A percentile compares a stretch with the other conserved stretches of the same genome.
Evolutionary conservation across 176 grass and related monocot genomes (phyloP).

Genomic region (Sorghum bicolor): Sorghum_bicolor_NCBIv3 NC_012873.2:67216001-67216500

Average conservation of each 20-base stretch:
- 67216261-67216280: slow-evolving; percentile 16
- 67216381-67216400: slow-evolving; percentile 90
- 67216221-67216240: slow-evolving; percentile 25
- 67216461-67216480: slow-evolving; percentile 3
- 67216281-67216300: slow-evolving; percentile 73
- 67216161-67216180: neutral
- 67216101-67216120: neutral
- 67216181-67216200: neutral
- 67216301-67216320: slow-evolving; percentile 36
- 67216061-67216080: too few species aligned
- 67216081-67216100: neutral
- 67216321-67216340: slow-evolving; percentile 28
- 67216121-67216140: neutral
- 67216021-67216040: too few species aligned
- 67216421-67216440: slow-evolving; percentile 93
- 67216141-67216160: neutral
- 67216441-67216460: slow-evolving; percentile 76
- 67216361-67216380: slow-evolving; percentile 67
- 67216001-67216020: too few species aligned
- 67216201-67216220: slow-evolving; percentile 29
- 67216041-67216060: too few species aligned
- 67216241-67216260: slow-evolving; percentile 35
- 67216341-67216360: slow-evolving; percentile 73
- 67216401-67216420: slow-evolving; percentile 80
- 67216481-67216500: neutral